Base-by-base conservation (phyloP, 371 early-diverging fungal genomes). In the Homolaphlyctis polyrhiza region DNA sequence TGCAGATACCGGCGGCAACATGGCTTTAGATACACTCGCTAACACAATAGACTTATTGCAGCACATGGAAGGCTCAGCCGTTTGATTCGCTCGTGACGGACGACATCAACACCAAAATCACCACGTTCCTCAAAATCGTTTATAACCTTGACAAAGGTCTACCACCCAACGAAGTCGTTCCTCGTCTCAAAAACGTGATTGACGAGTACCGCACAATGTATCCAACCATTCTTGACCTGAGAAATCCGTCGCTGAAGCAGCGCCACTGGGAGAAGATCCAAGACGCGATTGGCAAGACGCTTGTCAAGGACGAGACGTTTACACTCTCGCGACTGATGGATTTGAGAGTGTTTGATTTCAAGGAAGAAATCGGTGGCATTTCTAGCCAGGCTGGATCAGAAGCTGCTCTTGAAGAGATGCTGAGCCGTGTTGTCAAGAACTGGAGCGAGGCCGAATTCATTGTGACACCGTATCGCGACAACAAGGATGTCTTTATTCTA, bases 191-290 rank as follows among this genome's bases (percentile, higher is more conserved):
- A 63, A 54, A 62, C 3, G 73, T 76, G 72, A 81, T 85, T 6
- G 82, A 85, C 32, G 76, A 77, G 52, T 82, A 72, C 58, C 66
- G 82, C 27, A 33, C 43, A n/a, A 80, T 81, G 71, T 80, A 81
- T 51, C 67, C 76, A 1, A 83, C 83, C 0, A 85, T 85, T 50
- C 76, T 83, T 5, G 85, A 85, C 66, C 69, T 85, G 30, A 66
- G 85, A 25, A 85, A 85, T 63, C 80, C 78, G 14, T 78, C 85
- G 0, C 64, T 85, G 34, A 83, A 81, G 62, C 67, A 69, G 3
- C 69, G 85, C 13, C 85, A 85, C 52, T 85, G 85, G 85, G 85
- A 85, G 32, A 81, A 79, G 60, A 83, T 85, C 30, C 83, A 83
- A 57, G 85, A 85, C 39, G 76, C 83, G 6, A 60, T 85, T 49